Evolutionary conservation across 2,329 filamentous ascomycete species (phyloP).

Genomic region (Pestalotiopsis sp.): DNA sequence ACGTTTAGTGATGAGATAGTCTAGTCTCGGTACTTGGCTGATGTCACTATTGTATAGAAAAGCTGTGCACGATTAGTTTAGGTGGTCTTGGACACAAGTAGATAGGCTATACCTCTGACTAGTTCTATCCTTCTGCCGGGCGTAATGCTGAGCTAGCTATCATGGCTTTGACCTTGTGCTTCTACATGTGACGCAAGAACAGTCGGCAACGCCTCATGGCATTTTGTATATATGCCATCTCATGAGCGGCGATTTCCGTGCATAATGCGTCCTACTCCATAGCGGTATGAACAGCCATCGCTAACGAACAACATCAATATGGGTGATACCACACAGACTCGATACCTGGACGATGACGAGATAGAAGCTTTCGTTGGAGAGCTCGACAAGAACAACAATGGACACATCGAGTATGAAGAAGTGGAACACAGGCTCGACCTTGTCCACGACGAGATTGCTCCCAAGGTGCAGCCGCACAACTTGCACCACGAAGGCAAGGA

Average conservation of each 20-base stretch:
- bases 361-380: constrained; percentile 55
- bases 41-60: neutral
- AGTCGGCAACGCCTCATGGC: neutral
- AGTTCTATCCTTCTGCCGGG: neutral
- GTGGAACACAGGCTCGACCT: constrained; percentile 56
- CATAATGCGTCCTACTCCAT: too few relatives aligned
- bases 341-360: constrained; percentile 48
- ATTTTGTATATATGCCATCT: neutral
- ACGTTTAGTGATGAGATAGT: neutral
- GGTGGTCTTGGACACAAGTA: neutral
- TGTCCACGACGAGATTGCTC: constrained; percentile 53
- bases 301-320: neutral
- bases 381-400: constrained; percentile 54
- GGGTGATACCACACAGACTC: constrained; percentile 14
- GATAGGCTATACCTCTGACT: constrained; percentile 2
- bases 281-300: neutral
- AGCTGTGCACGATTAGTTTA: neutral
- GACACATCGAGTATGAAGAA: constrained; percentile 54
- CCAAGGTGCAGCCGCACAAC: constrained; percentile 47
- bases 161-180: neutral
- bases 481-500: constrained; percentile 37
- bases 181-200: neutral
- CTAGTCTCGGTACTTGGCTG: neutral
- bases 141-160: neutral
- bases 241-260: neutral